Conservation (phyloP, 176 grass and related monocot genomes). For the Alopecurus myosuroides region DNA sequence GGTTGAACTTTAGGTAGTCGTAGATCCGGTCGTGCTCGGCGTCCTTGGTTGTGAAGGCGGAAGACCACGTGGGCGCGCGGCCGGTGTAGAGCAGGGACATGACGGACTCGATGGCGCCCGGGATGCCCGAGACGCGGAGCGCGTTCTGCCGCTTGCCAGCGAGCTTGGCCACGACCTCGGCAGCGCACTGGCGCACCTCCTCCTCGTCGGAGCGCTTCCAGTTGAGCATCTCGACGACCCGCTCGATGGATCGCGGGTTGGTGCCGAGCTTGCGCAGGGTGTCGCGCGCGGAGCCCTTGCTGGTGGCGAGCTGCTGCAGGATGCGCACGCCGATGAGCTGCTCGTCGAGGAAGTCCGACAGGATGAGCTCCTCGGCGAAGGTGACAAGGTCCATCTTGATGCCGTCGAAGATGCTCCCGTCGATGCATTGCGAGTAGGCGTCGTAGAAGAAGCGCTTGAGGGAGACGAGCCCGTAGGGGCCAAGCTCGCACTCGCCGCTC, state of each 20-base stretch:
- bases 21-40: background rate
- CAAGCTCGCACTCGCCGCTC: constrained; percentile 36
- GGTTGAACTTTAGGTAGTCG: constrained; percentile 43
- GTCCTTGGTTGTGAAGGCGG: background rate
- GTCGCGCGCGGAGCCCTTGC: background rate
- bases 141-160: constrained; percentile 50
- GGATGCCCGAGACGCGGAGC: constrained; percentile 52
- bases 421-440: constrained; percentile 58
- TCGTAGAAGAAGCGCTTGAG: constrained; percentile 64
- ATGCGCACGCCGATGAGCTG: constrained; percentile 64
- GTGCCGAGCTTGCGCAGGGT: constrained; percentile 52
- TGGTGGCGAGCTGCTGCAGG: constrained; percentile 32
- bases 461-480: constrained; percentile 35
- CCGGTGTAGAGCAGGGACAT: constrained; percentile 51
- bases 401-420: constrained; percentile 59
- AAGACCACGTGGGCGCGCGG: background rate
- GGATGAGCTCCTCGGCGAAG: constrained; percentile 53
- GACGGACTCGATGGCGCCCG: constrained; percentile 62
- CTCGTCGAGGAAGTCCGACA: constrained; percentile 56
- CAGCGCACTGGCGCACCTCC: constrained; percentile 41
- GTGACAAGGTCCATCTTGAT: constrained; percentile 75
- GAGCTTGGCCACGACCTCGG: constrained; percentile 44
- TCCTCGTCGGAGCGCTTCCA: constrained; percentile 47
- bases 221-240: constrained; percentile 48
- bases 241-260: constrained; percentile 24